Evolutionary conservation across 2,329 filamentous ascomycete genomes (phyloP).

Genomic region (Fusarium paranaense): DNA sequence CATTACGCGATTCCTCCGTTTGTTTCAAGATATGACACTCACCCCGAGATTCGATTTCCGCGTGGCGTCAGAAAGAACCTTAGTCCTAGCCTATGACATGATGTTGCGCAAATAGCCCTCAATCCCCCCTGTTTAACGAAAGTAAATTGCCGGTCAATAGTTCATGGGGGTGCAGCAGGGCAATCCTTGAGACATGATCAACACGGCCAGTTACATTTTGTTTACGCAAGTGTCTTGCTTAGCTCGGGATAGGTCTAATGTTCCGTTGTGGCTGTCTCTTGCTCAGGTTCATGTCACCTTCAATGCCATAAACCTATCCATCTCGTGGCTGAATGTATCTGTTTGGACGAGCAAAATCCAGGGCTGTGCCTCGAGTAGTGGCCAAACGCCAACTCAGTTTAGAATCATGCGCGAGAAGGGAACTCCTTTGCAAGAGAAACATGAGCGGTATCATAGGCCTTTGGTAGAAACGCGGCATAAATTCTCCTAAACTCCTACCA

Average conservation of each 20-base stretch:
- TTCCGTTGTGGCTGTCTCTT: neutral
- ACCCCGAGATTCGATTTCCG: neutral
- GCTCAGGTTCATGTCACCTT: too few relatives aligned
- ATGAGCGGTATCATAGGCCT: neutral
- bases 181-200: too few relatives aligned
- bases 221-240: neutral
- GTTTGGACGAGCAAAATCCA: neutral
- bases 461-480: neutral
- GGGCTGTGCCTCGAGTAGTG: neutral
- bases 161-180: too few relatives aligned
- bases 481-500: neutral
- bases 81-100: neutral
- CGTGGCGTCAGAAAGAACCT: neutral
- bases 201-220: neutral
- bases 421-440: neutral
- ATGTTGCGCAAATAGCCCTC: neutral
- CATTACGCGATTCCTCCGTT: neutral
- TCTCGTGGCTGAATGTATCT: neutral
- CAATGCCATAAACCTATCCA: neutral
- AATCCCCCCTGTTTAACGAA: neutral
- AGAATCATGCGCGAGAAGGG: neutral
- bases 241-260: neutral
- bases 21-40: neutral
- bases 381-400: neutral
- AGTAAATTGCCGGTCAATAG: neutral